Base-by-base conservation (phyloP, 2,329 filamentous ascomycete species). In the Monilinia vaccinii-corymbosi region DNA sequence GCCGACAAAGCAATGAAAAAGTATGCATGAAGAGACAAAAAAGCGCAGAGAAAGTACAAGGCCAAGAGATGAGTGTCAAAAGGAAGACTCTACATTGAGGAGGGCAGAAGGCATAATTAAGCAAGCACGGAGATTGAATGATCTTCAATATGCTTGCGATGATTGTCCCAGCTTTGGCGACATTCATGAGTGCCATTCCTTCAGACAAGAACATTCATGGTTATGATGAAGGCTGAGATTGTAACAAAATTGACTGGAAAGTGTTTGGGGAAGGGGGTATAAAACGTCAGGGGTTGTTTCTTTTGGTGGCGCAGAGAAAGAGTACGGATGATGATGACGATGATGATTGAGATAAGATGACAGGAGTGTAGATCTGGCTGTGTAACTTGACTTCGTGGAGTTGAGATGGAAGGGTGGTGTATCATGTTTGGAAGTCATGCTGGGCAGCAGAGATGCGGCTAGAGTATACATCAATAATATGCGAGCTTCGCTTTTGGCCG, bases 1-100 rank as follows among this genome's bases (percentile, higher is more conserved):
- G 68, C 66, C 69, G 69, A 71, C 69, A 71, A 70, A 46, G 60
- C 44, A 55, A 62, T 56, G 51, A 56, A 61, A 59, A 32, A 42
- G 60, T 48, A 56, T 2, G 28, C 32, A 59, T 23, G 42, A 50
- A 61, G 48, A 57, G 46, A 61, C 44, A 40, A 53, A 56, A 56
- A 42, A 46, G 4, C 38, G 38, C 14, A 32, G 28, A 50, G 16
- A 45, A 36, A 36, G 21, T 53, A 21, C 23, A 59, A 56, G 10
- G 18, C 50, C 52, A 60, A 57, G 52, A 57, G 28, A 51, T 56
- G 40, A 18, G 45, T 44, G 28, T 28, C 16, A 36, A 40, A 40
- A 57, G 23, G 56, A 55, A 51, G 60, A 62, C 60, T 58, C 25
- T 11, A 52, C 14, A 14, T 7, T 8, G 10, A n/a, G 63, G 64